phyloP scores from a whole-genome alignment of 1,284 basidiomycete species.

The Leccinum angustisporum region DNA sequence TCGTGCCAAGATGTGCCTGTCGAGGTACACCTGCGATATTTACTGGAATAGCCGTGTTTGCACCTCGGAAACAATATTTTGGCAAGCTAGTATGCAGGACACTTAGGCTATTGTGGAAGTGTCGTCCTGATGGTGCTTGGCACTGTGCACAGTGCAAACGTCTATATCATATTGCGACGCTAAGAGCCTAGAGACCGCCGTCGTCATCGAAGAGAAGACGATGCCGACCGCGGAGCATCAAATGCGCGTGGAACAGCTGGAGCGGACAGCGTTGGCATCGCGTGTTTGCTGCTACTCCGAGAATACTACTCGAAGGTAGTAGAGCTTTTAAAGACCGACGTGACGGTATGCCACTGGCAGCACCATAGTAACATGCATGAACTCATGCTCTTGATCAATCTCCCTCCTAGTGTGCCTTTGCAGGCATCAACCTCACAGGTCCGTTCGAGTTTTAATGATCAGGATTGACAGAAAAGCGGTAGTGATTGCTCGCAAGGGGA shows the following conservation, averaged over 20 bases:
- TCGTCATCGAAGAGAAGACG: slow-evolving; percentile 48
- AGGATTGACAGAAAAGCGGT: no score
- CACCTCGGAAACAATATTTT: slow-evolving; percentile 55
- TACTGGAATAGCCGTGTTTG: slow-evolving; percentile 65
- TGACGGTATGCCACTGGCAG: no score
- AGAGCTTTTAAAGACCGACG: no score
- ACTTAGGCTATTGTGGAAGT: neutral
- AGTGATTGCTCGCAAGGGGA: no score
- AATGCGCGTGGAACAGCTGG: slow-evolving; percentile 56
- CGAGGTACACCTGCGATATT: slow-evolving; percentile 52
- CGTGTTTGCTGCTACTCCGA: slow-evolving; percentile 62
- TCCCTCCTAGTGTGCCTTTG: no score
- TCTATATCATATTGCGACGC: slow-evolving; percentile 55
- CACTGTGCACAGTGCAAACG: slow-evolving; percentile 40
- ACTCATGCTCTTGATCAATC: no score
- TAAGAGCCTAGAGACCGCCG: slow-evolving; percentile 41
- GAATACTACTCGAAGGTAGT: slow-evolving; percentile 56
- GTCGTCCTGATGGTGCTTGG: slow-evolving; percentile 1
- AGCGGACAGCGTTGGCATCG: slow-evolving; percentile 69
- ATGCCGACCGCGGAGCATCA: slow-evolving; percentile 53
- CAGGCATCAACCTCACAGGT: no score
- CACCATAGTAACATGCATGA: no score
- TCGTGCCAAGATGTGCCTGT: slow-evolving; percentile 42
- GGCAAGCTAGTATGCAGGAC: slow-evolving; percentile 51
- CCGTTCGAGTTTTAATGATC: no score